Base-by-base conservation (phyloP, 352 stramenopile genomes). In the Pythium volutum region DNA sequence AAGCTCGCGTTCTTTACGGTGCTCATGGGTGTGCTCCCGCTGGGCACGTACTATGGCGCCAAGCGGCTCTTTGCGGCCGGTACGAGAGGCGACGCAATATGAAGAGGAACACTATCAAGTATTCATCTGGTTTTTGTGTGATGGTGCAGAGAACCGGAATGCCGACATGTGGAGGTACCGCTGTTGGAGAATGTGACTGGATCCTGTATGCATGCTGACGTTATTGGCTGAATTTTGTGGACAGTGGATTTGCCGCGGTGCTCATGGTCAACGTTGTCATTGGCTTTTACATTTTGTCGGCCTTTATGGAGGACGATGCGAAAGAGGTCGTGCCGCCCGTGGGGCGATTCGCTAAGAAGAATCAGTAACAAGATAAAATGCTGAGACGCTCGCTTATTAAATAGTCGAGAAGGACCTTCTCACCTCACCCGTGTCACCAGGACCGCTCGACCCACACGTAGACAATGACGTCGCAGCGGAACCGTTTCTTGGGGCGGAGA, bases 231-330 rank as follows among this genome's bases (percentile, higher is more conserved):
- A n/a, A n/a, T n/a, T n/a, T n/a, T n/a, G n/a, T n/a, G n/a, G n/a
- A n/a, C 50, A 94, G 84, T 79, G 82, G 80, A 3, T 83, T 88
- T 54, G 73, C 73, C 4, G 79, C 84, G 10, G 82, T 94, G 43
- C 56, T 90, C 20, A 74, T 86, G 55, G 79, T 88, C 31, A 94
- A 94, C 57, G 66, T 92, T 38, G 79, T 92, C 20, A 89, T 91
- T 55, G 75, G 80, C 8, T 59, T 89, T 2, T 94, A 94, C 55
- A 77, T 94, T 65, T 51, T 90, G 39, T 90, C 78, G 33, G 82
- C 82, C 8, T 89, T 79, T 71, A 69, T 71, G 43, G 82, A 90
- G 34, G 59, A 69, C 36, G 71, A 89, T 31, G 71, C 71, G 59
- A 77, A 78, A 41, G 76, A 81, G 50, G 65, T 69, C 18, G 70